Evolutionary conservation across 441 rosid species (phyloP).

Genomic region (Jatropha podagrica): DNA sequence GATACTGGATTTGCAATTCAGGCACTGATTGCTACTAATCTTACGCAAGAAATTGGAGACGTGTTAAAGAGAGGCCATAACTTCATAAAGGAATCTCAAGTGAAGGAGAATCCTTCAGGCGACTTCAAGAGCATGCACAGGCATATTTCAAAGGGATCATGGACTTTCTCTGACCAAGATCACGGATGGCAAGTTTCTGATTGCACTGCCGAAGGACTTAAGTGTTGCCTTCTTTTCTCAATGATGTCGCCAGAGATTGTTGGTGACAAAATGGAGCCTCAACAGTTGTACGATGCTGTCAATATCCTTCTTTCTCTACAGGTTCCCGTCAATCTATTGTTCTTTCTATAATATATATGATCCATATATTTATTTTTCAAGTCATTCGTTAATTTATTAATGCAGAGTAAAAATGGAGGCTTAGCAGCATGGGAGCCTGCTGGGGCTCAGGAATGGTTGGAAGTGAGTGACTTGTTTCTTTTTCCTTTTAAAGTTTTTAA

Average conservation of each 20-base stretch:
- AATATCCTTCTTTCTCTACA: constrained; percentile 57
- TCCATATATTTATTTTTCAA: too few species aligned
- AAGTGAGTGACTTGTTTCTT: constrained; percentile 11
- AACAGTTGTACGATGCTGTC: constrained; percentile 59
- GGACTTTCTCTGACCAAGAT: constrained; percentile 60
- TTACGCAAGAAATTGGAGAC: constrained; percentile 39
- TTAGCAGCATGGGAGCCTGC: constrained; percentile 76
- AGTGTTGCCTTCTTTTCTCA: constrained; percentile 73
- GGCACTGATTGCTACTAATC: constrained; percentile 42
- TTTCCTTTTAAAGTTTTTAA: not conserved
- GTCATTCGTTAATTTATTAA: too few species aligned
- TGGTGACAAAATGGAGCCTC: constrained; percentile 57
- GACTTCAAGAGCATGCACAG: constrained; percentile 44
- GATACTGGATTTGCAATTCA: constrained; percentile 48
- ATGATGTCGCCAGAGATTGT: constrained; percentile 63
- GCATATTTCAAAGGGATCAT: constrained; percentile 51
- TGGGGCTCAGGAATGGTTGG: constrained; percentile 66
- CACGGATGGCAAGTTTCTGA: constrained; percentile 64
- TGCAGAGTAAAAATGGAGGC: constrained; percentile 71
- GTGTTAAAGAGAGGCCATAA: constrained; percentile 47
- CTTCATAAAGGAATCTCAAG: constrained; percentile 56
- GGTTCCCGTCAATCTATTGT: too few species aligned
- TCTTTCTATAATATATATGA: too few species aligned
- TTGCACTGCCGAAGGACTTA: constrained; percentile 52
- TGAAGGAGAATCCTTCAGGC: constrained; percentile 46